Evolutionary conservation across 345 rosid genomes (phyloP), one percentile per base, ranked within the genome.

Genomic region (Pugionium dolabratum): DNA sequence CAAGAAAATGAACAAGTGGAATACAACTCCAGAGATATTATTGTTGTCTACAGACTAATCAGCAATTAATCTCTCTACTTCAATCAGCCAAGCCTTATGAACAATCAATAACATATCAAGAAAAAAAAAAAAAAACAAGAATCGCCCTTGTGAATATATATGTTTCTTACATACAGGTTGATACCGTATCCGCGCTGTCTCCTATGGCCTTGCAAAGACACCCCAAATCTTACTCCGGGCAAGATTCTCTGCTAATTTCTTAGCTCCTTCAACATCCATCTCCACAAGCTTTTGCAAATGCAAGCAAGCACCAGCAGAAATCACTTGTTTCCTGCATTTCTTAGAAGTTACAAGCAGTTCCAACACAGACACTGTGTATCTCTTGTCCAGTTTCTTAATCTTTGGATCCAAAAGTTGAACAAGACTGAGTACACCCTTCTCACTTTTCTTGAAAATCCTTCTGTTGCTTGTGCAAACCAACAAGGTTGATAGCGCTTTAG

Each of bases 211-310:
- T 40, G 88, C 63, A 39, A 90, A 85, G 60, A 93, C 87, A 0
- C 87, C 94, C 97, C 97, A 93, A 53, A 88, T 82, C 82, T 82
- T 90, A 59, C 91, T 89, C 7, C 86, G 80, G 39, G 85, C 70
- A 27, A 85, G 85, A 70, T 75, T 74, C 36, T 88, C 89, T n/a
- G 79, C 65, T 27, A 93, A 81, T 79, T 83, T 90, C 85, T 85
- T 88, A 48, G 98, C 83, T 8, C 98, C 98, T 54, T 86, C 90
- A 35, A 85, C 77, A 39, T 92, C 86, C 82, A 83, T 79, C 55
- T 84, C 91, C 41, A 78, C 86, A 43, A 93, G 87, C 77, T 85
- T 88, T 76, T 80, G 91, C 81, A 93, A 64, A 73, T 87, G 76
- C 57, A 69, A 60, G 72, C 79, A 75, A 59, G 98, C 97, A 37